Evolutionary conservation across 257 asterid species (phyloP), one percentile per base, ranked within the genome.

Genomic region (Solanum chilense): DNA sequence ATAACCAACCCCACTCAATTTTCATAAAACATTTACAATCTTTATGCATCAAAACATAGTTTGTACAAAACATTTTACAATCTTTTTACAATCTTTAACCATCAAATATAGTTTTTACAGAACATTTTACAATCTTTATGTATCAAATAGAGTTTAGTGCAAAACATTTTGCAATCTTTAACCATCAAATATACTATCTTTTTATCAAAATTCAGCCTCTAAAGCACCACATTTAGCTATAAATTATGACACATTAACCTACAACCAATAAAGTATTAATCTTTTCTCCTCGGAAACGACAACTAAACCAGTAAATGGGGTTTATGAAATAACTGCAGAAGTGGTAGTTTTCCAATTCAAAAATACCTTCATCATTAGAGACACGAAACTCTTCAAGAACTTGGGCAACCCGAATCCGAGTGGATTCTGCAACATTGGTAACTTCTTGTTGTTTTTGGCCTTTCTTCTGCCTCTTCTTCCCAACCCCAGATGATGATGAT

Each of bases 351-450:
- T 37, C 39, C 39, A 37, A 37, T 37, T 37, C 39, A 37, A 37
- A 37, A 37, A 37, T 78, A 95, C 98, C 97, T 70, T 87, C 88
- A 21, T 90, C 94, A 29, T 90, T 83, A 44, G 98, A 94, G n/a
- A 42, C 84, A 20, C 83, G 88, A 77, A 95, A 94, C 81, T 90
- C 86, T 66, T 93, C 93, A n/a, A 95, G 95, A 90, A 90, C 87
- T 47, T 88, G 87, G 9, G 92, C 31, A 60, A 93, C 75, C 45
- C 90, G 90, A 91, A 93, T 92, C 88, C 94, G 92, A 56, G 89
- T 88, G 69, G 93, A 77, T 89, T 95, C 94, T 9, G 91, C 25
- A 84, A 90, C 84, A 47, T 45, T 29, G n/a, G 85, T 80, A 80
- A 80, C 68, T 7, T 29, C 68, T 15, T 80, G 83, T 39, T 20